Evolutionary conservation across 2,329 filamentous ascomycete genomes (phyloP).

Genomic region (Sporothrix protearum): DNA sequence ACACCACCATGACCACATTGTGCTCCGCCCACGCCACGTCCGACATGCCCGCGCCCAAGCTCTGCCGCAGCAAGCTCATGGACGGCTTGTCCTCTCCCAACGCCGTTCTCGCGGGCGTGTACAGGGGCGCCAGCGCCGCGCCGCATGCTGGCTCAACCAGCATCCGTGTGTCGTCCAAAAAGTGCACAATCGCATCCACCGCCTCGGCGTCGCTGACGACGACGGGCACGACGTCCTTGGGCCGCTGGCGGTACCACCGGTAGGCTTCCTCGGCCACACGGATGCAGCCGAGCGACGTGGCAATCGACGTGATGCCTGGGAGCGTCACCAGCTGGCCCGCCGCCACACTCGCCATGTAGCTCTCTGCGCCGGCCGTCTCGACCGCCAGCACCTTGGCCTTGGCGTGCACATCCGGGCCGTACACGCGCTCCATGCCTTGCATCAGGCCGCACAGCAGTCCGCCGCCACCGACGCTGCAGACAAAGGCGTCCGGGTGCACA

Average conservation of each 20-base stretch:
- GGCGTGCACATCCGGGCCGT: slow-evolving; percentile 20
- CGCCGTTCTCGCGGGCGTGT: slow-evolving; percentile 41
- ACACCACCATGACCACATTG: slow-evolving; percentile 80
- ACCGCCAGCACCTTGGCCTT: slow-evolving; percentile 57
- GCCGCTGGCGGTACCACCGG: slow-evolving; percentile 54
- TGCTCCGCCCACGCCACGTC: slow-evolving; percentile 60
- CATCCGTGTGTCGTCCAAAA: slow-evolving; percentile 77
- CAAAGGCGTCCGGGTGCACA: slow-evolving; percentile 53
- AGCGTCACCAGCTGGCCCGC: slow-evolving; percentile 57
- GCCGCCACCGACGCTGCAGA: slow-evolving; percentile 69
- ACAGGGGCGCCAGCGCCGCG: slow-evolving; percentile 68
- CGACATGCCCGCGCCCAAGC: slow-evolving; percentile 51
- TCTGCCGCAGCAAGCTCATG: slow-evolving; percentile 47
- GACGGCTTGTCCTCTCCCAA: not conserved
- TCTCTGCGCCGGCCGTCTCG: slow-evolving; percentile 70
- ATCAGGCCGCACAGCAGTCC: slow-evolving; percentile 67
- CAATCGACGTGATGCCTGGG: slow-evolving; percentile 65
- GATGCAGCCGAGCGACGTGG: slow-evolving; percentile 65
- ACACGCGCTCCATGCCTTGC: slow-evolving; percentile 52
- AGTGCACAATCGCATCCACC: slow-evolving; percentile 68
- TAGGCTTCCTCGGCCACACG: slow-evolving; percentile 58
- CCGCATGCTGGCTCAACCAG: slow-evolving; percentile 85
- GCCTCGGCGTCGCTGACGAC: slow-evolving; percentile 75
- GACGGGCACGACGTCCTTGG: slow-evolving; percentile 47
- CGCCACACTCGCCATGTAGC: slow-evolving; percentile 55